Conservation (phyloP, 495 filamentous ascomycete genomes). For the Neurospora sp. region DNA sequence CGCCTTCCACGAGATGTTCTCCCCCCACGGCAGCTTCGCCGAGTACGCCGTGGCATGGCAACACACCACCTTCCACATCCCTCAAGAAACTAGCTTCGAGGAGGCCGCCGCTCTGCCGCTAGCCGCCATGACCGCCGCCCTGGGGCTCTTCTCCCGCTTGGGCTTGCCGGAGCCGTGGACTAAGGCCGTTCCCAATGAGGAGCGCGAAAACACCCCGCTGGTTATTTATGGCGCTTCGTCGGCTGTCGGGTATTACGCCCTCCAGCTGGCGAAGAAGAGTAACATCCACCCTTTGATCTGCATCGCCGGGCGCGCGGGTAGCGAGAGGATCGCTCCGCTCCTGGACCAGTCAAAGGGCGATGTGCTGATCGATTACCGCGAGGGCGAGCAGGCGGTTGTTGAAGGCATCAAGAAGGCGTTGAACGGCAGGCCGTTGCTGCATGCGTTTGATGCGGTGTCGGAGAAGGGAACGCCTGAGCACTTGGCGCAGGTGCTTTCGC, state of each 20-base stretch:
- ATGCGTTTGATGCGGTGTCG: conserved; percentile 53
- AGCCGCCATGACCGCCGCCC: conserved; percentile 62
- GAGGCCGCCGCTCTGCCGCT: conserved; percentile 65
- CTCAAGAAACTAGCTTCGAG: conserved; percentile 39
- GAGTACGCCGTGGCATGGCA: conserved; percentile 60
- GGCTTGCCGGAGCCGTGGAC: conserved; percentile 57
- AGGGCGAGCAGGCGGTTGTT: conserved; percentile 45
- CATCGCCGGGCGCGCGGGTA: conserved; percentile 49
- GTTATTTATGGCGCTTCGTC: conserved; percentile 56
- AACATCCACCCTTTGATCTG: conserved; percentile 68
- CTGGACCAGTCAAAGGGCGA: conserved; percentile 60
- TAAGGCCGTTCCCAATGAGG: conserved; percentile 11
- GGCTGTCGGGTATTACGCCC: conserved; percentile 57
- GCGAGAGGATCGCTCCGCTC: conserved; percentile 45
- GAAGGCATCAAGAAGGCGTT: conserved; percentile 40
- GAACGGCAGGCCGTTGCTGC: conserved; percentile 14
- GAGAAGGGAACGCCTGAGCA: conserved; percentile 41
- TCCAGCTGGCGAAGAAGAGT: conserved; percentile 55
- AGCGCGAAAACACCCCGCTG: conserved; percentile 28
- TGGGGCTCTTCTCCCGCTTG: conserved; percentile 51
- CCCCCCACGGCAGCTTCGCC: conserved; percentile 51
- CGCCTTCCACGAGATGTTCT: conserved; percentile 52
- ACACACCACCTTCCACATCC: conserved; percentile 59
- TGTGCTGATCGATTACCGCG: conserved; percentile 60
- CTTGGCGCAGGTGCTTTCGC: conserved; percentile 36